Conservation (phyloP, 352 stramenopile genomes). For the Hyaloperonospora brassicae region DNA sequence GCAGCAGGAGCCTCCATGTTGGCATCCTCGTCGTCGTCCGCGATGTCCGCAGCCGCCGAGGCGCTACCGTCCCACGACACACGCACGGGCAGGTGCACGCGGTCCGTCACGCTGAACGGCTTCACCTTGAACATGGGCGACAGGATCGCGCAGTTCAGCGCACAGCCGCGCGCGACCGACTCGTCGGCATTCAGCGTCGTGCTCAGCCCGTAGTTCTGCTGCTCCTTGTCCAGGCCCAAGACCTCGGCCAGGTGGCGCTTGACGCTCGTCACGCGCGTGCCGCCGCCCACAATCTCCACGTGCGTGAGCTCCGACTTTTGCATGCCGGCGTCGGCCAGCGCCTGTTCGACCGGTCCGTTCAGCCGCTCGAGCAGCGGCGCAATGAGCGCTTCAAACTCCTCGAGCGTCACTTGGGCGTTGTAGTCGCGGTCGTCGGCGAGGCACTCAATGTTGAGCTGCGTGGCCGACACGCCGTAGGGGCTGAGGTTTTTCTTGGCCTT, state of each 20-base stretch:
- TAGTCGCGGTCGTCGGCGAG: conserved; percentile 98
- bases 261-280: conserved; percentile 92
- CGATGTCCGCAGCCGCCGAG: conserved; percentile 37
- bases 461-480: conserved; percentile 93
- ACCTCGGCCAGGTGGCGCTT: conserved; percentile 90
- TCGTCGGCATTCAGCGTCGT: conserved; percentile 99
- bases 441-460: conserved; percentile 95
- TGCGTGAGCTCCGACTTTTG: conserved; percentile 83
- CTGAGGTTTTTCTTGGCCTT: conserved; percentile 99
- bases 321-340: conserved; percentile 85
- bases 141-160: conserved; percentile 97
- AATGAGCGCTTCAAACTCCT: conserved; percentile 94
- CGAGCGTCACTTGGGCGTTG: conserved; percentile 87
- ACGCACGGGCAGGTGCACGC: conserved; percentile 89
- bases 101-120: conserved; percentile 84
- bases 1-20: conserved; percentile 53
- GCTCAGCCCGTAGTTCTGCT: conserved; percentile 94
- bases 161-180: conserved; percentile 93
- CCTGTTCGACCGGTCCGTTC: conserved; percentile 75
- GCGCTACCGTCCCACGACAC: conserved; percentile 88
- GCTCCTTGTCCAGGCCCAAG: conserved; percentile 88
- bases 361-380: conserved; percentile 81
- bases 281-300: conserved; percentile 95
- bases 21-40: conserved; percentile 80
- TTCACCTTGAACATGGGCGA: conserved; percentile 97